These are phyloP conservation scores for Cucurbita moschata DNA, from an alignment of 306 rosid genomes.

Conservation along the genomic window DNA sequence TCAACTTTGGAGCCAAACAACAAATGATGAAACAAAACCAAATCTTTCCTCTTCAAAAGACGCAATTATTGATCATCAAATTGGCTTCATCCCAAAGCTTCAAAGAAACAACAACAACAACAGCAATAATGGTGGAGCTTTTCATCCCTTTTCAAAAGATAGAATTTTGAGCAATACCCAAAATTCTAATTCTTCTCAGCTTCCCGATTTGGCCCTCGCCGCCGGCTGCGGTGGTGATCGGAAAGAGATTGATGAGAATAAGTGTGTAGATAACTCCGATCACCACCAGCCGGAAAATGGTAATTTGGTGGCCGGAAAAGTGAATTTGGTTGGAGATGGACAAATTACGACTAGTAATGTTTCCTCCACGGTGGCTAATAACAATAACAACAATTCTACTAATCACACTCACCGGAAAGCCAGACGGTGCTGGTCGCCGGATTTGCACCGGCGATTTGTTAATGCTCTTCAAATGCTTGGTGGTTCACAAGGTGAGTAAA, in stretches of 20 bases:
- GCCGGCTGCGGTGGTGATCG: conserved; percentile 1
- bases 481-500: conserved; percentile 78
- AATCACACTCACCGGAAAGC: conserved; percentile 82
- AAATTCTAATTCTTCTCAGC: conserved; percentile 15
- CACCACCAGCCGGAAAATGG: conserved; percentile 15
- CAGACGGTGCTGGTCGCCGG: conserved; percentile 97
- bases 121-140: conserved; percentile 47
- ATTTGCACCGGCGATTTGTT: conserved; percentile 88
- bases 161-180: conserved; percentile 14
- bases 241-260: background rate
- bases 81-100: conserved; percentile 10
- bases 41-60: conserved; percentile 10
- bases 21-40: conserved; percentile 34
- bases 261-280: background rate
- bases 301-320: conserved; percentile 32
- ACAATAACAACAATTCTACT: background rate
- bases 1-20: conserved; percentile 90
- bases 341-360: conserved; percentile 18
- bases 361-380: background rate
- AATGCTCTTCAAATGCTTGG: conserved; percentile 97
- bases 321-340: conserved; percentile 21
- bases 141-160: conserved; percentile 77
- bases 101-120: conserved; percentile 20
- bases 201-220: conserved; percentile 65
- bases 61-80: background rate